Evolutionary conservation across 2,329 filamentous ascomycete species (phyloP), one percentile per base, ranked within the genome.

Genomic region (Biscogniauxia marginata): DNA sequence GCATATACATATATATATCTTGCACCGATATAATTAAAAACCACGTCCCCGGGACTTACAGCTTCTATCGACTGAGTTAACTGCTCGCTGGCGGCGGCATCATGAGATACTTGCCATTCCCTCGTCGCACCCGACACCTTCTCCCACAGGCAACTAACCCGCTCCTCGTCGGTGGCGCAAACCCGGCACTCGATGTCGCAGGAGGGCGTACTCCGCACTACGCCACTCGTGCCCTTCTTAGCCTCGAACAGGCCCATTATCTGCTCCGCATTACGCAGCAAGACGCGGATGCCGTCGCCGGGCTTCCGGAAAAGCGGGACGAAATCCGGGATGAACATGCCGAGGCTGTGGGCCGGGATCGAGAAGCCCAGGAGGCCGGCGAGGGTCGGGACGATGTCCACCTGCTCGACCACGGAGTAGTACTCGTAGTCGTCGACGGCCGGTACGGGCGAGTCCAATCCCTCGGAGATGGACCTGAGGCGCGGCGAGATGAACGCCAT

Each of bases 401-500:
- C 88, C 70, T 91, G 88, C 63, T 90, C 84, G 24, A 91, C 77
- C 49, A 77, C 82, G 34, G 75, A 77, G 67, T 90, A 90, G 68
- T 84, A 91, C 50, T 84, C 78, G 58, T 88, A 87, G 49, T 88
- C 81, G 22, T 77, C 74, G 44, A 74, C 74, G 3, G 80, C 75
- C 25, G 73, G 63, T 2, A 78, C 72, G 1, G 87, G 86, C 60
- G 57, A 63, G 53, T 61, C 48, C 13, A 57, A 9, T 6, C 22
- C 57, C 9, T 59, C 50, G 9, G 74, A 75, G 11, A 83, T 70
- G 4, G 71, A 66, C 55, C 76, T 76, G 39, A 89, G 76, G 61
- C 85, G 87, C 2, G 87, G 86, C 21, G 86, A 88, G 60, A 89
- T 84, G 67, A 91, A 90, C 25, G 89, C 78, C n/a, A 90, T 74